Evolutionary conservation across 2,329 filamentous ascomycete species (phyloP).

Genomic region (Biscogniauxia mediterranea): DNA sequence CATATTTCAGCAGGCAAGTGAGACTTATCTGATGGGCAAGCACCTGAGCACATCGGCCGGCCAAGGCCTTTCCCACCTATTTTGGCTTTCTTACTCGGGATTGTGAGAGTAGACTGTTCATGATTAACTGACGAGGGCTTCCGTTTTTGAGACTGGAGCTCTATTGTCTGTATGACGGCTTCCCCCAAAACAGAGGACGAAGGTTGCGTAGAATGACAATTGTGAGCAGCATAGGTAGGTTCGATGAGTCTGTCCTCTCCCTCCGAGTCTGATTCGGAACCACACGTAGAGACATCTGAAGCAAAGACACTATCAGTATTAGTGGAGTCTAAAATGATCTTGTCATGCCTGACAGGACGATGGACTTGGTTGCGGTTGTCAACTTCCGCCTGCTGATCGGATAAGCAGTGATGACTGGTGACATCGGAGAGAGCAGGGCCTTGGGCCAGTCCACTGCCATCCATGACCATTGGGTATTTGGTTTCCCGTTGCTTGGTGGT

Average conservation of each 20-base stretch:
- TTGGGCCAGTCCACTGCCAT: too few relatives aligned
- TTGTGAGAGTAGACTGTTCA: background rate
- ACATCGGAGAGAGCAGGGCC: slow-evolving; percentile 3
- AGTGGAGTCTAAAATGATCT: slow-evolving; percentile 14
- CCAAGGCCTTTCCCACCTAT: slow-evolving; percentile 8
- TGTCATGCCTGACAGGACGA: too few relatives aligned
- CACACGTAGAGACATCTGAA: slow-evolving; percentile 14
- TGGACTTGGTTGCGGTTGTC: background rate
- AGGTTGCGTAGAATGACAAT: slow-evolving; percentile 6
- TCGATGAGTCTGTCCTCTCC: slow-evolving; percentile 2
- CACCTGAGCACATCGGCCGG: background rate
- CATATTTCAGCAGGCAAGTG: slow-evolving; percentile 58
- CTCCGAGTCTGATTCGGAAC: slow-evolving; percentile 11
- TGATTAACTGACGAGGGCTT: slow-evolving; percentile 11
- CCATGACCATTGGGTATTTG: too few relatives aligned
- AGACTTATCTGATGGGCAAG: slow-evolving; percentile 15
- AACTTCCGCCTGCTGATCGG: background rate
- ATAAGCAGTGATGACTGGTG: background rate
- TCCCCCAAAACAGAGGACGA: background rate
- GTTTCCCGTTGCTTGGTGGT: too few relatives aligned
- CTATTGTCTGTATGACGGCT: background rate
- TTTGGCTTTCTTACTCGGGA: slow-evolving; percentile 24
- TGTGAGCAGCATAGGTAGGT: slow-evolving; percentile 8
- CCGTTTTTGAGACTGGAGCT: slow-evolving; percentile 17
- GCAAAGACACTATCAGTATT: slow-evolving; percentile 11